A percentile compares a stretch with the other conserved stretches of the same genome.
phyloP scores from a whole-genome alignment of 2,329 filamentous ascomycete genomes.

The Fusarium clavum region DNA sequence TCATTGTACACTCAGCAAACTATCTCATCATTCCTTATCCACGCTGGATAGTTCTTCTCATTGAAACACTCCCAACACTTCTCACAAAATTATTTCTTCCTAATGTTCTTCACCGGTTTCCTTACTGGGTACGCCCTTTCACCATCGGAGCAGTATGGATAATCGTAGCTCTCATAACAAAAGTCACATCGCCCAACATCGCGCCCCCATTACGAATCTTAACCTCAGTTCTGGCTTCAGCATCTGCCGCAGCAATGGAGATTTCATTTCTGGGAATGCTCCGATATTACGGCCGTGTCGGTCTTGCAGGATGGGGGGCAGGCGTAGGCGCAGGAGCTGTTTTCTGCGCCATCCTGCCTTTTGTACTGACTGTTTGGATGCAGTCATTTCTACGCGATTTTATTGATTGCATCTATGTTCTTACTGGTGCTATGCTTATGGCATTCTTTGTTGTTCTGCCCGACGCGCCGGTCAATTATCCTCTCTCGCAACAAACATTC shows the following conservation, averaged over 20 bases:
- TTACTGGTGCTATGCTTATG: constrained; percentile 45
- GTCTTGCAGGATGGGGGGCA: constrained; percentile 52
- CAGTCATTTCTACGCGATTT: constrained; percentile 46
- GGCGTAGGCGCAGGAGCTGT: constrained; percentile 49
- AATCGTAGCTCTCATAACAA: constrained; percentile 44
- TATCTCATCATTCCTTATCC: constrained; percentile 53
- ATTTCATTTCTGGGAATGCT: constrained; percentile 50
- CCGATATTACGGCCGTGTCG: constrained; percentile 47
- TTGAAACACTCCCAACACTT: constrained; percentile 49
- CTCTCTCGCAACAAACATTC: constrained; percentile 11
- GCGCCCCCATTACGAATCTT: constrained; percentile 47
- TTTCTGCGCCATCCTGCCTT: constrained; percentile 47
- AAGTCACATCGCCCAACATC: constrained; percentile 51
- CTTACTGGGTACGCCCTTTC: constrained; percentile 47
- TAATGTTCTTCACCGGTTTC: constrained; percentile 45
- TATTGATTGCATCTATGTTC: constrained; percentile 45
- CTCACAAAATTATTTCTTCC: constrained; percentile 47
- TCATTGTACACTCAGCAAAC: constrained; percentile 49
- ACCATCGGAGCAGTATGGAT: constrained; percentile 47
- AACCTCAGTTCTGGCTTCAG: constrained; percentile 47
- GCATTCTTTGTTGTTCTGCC: constrained; percentile 49
- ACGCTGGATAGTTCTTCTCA: constrained; percentile 48
- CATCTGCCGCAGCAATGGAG: constrained; percentile 48
- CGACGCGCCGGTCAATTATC: constrained; percentile 40
- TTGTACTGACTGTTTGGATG: constrained; percentile 46